Evolutionary conservation across 345 rosid genomes (phyloP).

Genomic region (Punica granatum): DNA sequence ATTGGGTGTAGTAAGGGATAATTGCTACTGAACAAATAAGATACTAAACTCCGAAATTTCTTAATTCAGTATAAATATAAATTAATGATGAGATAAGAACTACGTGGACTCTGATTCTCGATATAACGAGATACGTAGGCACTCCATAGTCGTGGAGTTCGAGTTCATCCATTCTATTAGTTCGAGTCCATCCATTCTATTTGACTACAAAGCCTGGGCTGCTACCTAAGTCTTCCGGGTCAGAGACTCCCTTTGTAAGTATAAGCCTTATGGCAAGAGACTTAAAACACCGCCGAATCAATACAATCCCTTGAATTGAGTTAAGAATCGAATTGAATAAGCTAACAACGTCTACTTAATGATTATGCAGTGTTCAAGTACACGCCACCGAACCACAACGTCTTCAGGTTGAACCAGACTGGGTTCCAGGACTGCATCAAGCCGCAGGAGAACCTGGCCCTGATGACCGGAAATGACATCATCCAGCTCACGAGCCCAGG

Average conservation of each 20-base stretch:
- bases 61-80: too few species aligned
- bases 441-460: background rate
- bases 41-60: too few species aligned
- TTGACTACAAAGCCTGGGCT: conserved; percentile 28
- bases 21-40: too few species aligned
- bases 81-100: too few species aligned
- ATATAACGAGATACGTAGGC: too few species aligned
- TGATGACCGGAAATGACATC: conserved; percentile 21
- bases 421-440: conserved; percentile 23
- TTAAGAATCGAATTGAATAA: background rate
- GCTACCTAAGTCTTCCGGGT: conserved; percentile 16
- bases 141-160: too few species aligned
- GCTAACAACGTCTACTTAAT: background rate
- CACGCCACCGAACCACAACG: background rate
- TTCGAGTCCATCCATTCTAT: too few species aligned
- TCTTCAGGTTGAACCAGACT: conserved; percentile 7
- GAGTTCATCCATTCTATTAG: too few species aligned
- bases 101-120: too few species aligned
- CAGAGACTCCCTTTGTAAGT: conserved; percentile 28
- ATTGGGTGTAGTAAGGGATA: too few species aligned
- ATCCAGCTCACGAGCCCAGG: conserved; percentile 22
- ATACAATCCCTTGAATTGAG: background rate
- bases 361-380: conserved; percentile 22
- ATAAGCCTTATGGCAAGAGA: too few species aligned
- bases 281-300: too few species aligned